A percentile compares a stretch with the other conserved stretches of the same genome.
These are phyloP conservation scores for Catharanthus roseus DNA, from an alignment of 257 asterid genomes.

Conservation along the genomic window DNA sequence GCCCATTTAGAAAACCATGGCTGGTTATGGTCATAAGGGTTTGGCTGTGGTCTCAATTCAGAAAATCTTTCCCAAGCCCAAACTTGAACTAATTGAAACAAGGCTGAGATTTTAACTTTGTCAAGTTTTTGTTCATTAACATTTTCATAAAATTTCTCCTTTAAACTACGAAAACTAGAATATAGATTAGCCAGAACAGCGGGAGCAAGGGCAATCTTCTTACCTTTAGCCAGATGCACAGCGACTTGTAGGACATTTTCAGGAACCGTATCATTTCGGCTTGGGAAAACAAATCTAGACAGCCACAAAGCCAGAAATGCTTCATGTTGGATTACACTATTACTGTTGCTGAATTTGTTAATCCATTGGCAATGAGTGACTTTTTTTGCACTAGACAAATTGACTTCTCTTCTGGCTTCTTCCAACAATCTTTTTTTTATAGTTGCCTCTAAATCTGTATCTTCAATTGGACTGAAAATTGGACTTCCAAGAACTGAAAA, in stretches of 20 bases:
- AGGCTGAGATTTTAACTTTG: constrained; percentile 21
- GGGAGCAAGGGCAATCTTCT: constrained; percentile 26
- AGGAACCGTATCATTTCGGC: background rate
- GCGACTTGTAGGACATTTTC: constrained; percentile 23
- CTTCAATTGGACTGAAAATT: constrained; percentile 9
- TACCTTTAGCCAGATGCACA: constrained; percentile 22
- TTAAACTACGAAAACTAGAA: constrained; percentile 17
- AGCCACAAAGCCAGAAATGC: constrained; percentile 32
- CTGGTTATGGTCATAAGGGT: too few species aligned
- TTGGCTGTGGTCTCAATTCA: constrained; percentile 20
- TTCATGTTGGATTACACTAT: constrained; percentile 20
- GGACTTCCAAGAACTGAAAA: constrained; percentile 31
- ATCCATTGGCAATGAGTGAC: constrained; percentile 14
- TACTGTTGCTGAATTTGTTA: constrained; percentile 10
- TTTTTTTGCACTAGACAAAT: background rate
- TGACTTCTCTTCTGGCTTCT: background rate
- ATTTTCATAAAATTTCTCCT: background rate
- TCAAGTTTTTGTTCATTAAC: constrained; percentile 1
- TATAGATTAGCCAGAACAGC: constrained; percentile 32
- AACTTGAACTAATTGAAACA: constrained; percentile 33
- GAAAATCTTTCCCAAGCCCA: constrained; percentile 53
- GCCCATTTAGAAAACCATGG: too few species aligned
- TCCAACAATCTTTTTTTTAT: background rate
- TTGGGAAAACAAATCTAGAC: constrained; percentile 26
- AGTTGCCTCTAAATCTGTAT: constrained; percentile 8